Evolutionary conservation across 345 rosid genomes (phyloP).

Genomic region (Raphanus raphanistrum): DNA sequence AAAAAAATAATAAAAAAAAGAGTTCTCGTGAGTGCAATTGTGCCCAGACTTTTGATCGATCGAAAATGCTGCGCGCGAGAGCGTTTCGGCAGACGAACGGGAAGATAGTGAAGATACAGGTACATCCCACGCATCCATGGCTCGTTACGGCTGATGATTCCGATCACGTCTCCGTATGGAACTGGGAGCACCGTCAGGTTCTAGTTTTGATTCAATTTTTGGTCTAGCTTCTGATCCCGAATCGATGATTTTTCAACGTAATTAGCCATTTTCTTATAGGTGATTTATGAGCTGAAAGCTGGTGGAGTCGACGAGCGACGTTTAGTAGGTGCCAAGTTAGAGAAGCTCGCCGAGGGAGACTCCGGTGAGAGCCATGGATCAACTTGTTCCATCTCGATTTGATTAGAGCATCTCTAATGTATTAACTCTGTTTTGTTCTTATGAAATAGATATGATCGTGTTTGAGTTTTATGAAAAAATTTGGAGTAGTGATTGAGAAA

Average conservation of each 20-base stretch:
- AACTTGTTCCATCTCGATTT: not conserved
- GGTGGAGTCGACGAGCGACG: constrained; percentile 99
- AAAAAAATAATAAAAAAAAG: too few relatives aligned
- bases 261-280: constrained; percentile 42
- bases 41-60: constrained; percentile 1
- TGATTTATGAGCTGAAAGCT: constrained; percentile 92
- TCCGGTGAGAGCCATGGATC: constrained; percentile 49
- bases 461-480: too few relatives aligned
- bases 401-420: not conserved
- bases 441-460: too few relatives aligned
- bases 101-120: constrained; percentile 89
- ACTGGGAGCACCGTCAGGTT: constrained; percentile 99
- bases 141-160: constrained; percentile 94
- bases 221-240: constrained; percentile 13
- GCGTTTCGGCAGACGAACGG: constrained; percentile 81
- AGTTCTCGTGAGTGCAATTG: too few relatives aligned
- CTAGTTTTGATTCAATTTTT: not conserved
- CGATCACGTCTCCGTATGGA: constrained; percentile 98
- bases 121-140: constrained; percentile 99
- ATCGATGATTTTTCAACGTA: constrained; percentile 1
- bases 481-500: too few relatives aligned
- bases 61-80: constrained; percentile 34
- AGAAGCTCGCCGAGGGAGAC: constrained; percentile 99
- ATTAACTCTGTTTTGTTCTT: too few relatives aligned
- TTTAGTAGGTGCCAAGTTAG: constrained; percentile 92